Conservation (phyloP, 768 basidiomycete genomes). For the Lanmaoa pseudosensibilis region DNA sequence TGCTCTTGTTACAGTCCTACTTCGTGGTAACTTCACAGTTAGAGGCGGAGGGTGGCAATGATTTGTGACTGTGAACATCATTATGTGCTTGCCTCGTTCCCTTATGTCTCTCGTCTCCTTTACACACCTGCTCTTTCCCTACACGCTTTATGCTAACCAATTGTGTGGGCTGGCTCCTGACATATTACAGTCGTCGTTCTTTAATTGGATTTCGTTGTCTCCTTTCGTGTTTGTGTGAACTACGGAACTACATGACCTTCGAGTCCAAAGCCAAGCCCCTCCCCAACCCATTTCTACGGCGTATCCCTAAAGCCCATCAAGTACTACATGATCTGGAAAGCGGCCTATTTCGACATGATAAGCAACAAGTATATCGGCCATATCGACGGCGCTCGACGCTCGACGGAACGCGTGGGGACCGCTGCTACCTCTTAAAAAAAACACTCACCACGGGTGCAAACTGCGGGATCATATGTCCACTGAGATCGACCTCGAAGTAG, state of each 20-base stretch:
- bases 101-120: too few relatives aligned
- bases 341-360: slow-evolving; percentile 42
- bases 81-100: too few relatives aligned
- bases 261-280: not conserved
- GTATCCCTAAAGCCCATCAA: slow-evolving; percentile 60
- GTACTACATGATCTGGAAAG: slow-evolving; percentile 68
- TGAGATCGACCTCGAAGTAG: slow-evolving; percentile 63
- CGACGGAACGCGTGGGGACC: not conserved
- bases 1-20: too few relatives aligned
- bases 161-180: too few relatives aligned
- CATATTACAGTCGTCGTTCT: not conserved
- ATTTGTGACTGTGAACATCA: too few relatives aligned
- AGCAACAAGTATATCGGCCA: not conserved
- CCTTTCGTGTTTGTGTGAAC: too few relatives aligned
- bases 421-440: too few relatives aligned
- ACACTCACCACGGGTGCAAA: slow-evolving; percentile 57
- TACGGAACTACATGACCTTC: not conserved
- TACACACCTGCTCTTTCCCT: too few relatives aligned
- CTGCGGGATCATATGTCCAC: slow-evolving; percentile 77
- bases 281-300: slow-evolving; percentile 25
- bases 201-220: not conserved
- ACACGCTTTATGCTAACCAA: too few relatives aligned
- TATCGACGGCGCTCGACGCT: not conserved
- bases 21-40: too few relatives aligned
- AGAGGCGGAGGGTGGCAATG: too few relatives aligned